phyloP scores from a whole-genome alignment of 148 eudicot genomes.

The Amaranthus hypochondriacus region DNA sequence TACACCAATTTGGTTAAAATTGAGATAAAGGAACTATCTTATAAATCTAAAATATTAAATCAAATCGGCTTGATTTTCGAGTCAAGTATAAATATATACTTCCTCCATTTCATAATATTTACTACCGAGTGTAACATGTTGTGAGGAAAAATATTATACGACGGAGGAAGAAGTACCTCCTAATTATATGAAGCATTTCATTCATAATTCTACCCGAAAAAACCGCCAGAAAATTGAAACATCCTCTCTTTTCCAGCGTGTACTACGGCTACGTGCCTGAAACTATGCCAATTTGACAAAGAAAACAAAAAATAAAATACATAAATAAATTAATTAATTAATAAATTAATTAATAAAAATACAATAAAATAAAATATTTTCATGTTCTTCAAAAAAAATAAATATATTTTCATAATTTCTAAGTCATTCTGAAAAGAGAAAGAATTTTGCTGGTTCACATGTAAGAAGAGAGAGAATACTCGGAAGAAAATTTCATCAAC shows the following conservation, averaged over 20 bases:
- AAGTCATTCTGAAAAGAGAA: conserved; percentile 3
- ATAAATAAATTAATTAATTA: neutral
- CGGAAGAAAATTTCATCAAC: neutral
- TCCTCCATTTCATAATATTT: too few relatives aligned
- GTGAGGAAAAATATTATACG: too few relatives aligned
- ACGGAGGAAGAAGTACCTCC: too few relatives aligned
- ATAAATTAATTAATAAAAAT: neutral
- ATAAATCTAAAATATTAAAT: too few relatives aligned
- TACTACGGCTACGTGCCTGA: conserved; percentile 18
- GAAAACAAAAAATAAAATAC: neutral
- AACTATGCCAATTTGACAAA: neutral
- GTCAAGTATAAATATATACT: too few relatives aligned
- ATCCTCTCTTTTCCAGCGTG: conserved; percentile 33
- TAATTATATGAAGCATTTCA: too few relatives aligned
- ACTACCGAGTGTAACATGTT: too few relatives aligned
- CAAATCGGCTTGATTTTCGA: too few relatives aligned
- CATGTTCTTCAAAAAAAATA: neutral
- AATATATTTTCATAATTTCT: neutral
- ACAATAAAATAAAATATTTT: neutral
- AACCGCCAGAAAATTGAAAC: conserved; percentile 29
- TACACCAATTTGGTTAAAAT: too few relatives aligned
- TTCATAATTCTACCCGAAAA: neutral
- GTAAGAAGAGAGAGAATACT: conserved; percentile 5
- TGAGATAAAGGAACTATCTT: too few relatives aligned
- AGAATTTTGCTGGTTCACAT: conserved; percentile 1